Evolutionary conservation across 192 early-diverging fungal species (phyloP), one percentile per base, ranked within the genome.

Genomic region (Backusella circina): DNA sequence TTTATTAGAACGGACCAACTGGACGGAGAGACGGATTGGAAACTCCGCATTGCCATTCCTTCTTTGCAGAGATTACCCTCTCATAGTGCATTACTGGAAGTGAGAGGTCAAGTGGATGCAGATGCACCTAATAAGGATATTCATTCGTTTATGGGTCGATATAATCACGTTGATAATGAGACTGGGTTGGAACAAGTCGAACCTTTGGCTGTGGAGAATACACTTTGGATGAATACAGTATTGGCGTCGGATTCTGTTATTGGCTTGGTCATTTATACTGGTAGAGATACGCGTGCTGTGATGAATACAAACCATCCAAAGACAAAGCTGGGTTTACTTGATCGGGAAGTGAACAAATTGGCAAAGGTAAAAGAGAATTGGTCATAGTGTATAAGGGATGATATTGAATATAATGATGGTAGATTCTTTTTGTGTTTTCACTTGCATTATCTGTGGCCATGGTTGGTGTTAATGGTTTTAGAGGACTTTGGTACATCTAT

Each of bases 21-120:
- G 32, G 97, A 99, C 73, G 97, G 97, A 72, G 97, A 99, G 77
- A 99, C 97, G 0, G 96, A 99, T 79, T 97, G 96, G 96, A 99
- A 99, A 84, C 83, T 98, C 74, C 85, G 90, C 54, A 80, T 97
- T 26, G 97, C 97, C 0, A 91, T 96, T 30, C 91, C 93, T 5
- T 89, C 89, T 0, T 89, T 90, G 10, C 97, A 98, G 77, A 91
- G 90, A 67, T 83, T 95, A 16, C 73, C 84, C 7, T 82, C 83
- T 36, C 87, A 93, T 72, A 72, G 84, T 31, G 82, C 84, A 1
- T 78, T 98, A 38, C 80, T 93, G 66, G 74, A 80, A 21, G 65
- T 93, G 67, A 81, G 88, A 23, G 95, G 90, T 1, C 86, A 87
- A 18, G 88, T 97, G 0, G 96, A 96, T 80, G 90, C 95, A 0